Conservation (phyloP, 2,329 filamentous ascomycete genomes). For the Xenoacremonium recifei region DNA sequence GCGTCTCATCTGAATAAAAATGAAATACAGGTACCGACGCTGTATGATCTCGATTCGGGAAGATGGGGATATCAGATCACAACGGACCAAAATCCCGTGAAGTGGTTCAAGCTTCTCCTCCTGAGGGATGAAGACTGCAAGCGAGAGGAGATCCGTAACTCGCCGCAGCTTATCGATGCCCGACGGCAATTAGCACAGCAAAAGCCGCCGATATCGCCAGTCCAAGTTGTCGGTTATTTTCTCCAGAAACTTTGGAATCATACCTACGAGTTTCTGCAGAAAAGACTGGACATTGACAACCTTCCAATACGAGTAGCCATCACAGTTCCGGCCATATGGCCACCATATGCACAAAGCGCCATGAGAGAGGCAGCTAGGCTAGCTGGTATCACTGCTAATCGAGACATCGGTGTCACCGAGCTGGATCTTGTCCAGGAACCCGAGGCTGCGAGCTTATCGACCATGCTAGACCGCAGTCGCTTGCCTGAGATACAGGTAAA, state of each 20-base stretch:
- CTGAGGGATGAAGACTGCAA: too few relatives aligned
- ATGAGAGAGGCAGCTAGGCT: constrained; percentile 33
- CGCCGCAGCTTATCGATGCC: too few relatives aligned
- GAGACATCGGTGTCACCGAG: constrained; percentile 26
- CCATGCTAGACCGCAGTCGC: constrained; percentile 26
- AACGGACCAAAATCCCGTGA: constrained; percentile 14
- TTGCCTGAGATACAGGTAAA: constrained; percentile 16
- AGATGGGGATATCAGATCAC: constrained; percentile 36
- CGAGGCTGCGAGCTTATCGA: constrained; percentile 43
- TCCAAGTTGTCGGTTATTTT: constrained; percentile 31
- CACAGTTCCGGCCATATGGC: constrained; percentile 45
- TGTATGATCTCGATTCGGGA: too few relatives aligned
- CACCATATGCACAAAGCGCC: constrained; percentile 29
- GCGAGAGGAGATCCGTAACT: too few relatives aligned
- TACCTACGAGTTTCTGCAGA: constrained; percentile 20
- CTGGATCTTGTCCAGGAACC: constrained; percentile 41
- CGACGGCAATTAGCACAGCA: too few relatives aligned
- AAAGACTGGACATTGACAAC: constrained; percentile 22
- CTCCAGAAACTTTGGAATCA: constrained; percentile 32
- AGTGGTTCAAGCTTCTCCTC: constrained; percentile 44
- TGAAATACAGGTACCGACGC: rapidly evolving
- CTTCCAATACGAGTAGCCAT: constrained; percentile 39
- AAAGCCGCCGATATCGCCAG: too few relatives aligned
- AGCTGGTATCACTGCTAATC: constrained; percentile 33
- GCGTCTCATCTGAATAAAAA: too few relatives aligned